phyloP scores from a whole-genome alignment of 2,329 filamentous ascomycete genomes.

The Apiospora pterosperma region DNA sequence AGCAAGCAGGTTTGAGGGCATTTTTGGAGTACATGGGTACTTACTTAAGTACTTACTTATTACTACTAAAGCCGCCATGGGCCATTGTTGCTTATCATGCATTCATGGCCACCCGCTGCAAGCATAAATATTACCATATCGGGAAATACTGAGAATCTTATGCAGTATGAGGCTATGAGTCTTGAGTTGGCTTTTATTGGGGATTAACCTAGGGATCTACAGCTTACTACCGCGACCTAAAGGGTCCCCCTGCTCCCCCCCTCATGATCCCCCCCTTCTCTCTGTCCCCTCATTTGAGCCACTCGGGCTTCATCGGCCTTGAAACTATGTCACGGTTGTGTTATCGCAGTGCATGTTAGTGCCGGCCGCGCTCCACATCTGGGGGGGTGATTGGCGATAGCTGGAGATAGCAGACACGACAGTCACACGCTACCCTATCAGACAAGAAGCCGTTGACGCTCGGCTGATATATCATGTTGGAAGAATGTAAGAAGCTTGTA shows the following conservation, averaged over 20 bases:
- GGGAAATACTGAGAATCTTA: neutral
- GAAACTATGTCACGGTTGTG: neutral
- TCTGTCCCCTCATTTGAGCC: conserved; percentile 1
- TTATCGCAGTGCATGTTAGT: neutral
- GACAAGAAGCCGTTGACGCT: neutral
- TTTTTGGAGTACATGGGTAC: neutral
- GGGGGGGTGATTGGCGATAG: neutral
- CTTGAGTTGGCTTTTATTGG: too few relatives aligned
- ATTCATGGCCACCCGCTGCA: neutral
- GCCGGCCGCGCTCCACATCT: neutral
- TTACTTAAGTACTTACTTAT: too few relatives aligned
- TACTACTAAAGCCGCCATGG: too few relatives aligned
- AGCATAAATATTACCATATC: neutral
- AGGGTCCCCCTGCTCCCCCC: too few relatives aligned
- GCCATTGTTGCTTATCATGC: too few relatives aligned
- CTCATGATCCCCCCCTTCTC: too few relatives aligned
- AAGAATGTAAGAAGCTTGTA: neutral
- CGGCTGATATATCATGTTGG: neutral
- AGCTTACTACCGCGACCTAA: too few relatives aligned
- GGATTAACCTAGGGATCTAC: too few relatives aligned
- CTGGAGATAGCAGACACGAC: neutral
- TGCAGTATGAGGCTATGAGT: too few relatives aligned
- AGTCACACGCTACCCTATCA: neutral
- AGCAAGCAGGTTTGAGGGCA: neutral
- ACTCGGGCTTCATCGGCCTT: conserved; percentile 1